Evolutionary conservation across 306 rosid genomes (phyloP), one percentile per base, ranked within the genome.

Genomic region (Quercus wislizeni): DNA sequence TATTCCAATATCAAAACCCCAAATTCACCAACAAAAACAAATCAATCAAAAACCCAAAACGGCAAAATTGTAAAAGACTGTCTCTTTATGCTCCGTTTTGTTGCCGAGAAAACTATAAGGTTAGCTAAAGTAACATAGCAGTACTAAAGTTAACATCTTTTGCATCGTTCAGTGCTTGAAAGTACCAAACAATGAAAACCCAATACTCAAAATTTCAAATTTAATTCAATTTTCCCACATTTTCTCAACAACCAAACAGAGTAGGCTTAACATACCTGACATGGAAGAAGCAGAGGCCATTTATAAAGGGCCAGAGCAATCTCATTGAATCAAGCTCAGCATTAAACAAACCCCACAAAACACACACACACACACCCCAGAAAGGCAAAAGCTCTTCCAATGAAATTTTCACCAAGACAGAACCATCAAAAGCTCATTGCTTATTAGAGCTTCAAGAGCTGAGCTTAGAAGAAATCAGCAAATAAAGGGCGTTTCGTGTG

Each of bases 281-380:
- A 95, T 84, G 87, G 94, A 95, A 82, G 98, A 83, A 83, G 93
- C 91, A 85, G 91, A 90, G 75, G 98, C 90, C 99, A 95, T 95
- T 75, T 74, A 77, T 61, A 49, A 58, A 19, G 38, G 69, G 85
- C 72, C 74, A 85, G 90, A 86, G 85, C 78, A 93, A 86, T 86
- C 88, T 91, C 99, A 95, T 91, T 90, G 93, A 95, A 85, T 80
- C 93, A 78, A 73, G 71, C 79, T 61, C 75, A 83, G 88, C 93
- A 89, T 87, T 79, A 79, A 83, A 83, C 89, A 75, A 67, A 49
- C 1, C 62, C 80, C 78, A 55, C 21, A 72, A 75, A 77, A 75
- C 57, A 61, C 62, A 61, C 23, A 31, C 41, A 63, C 21, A 38
- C 1, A 23, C 41, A 63, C 69, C 64, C 55, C 74, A 31, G 25